These are phyloP conservation scores for Chondrus crispus DNA, from an alignment of 23 red algal species.

Conservation along the genomic window DNA sequence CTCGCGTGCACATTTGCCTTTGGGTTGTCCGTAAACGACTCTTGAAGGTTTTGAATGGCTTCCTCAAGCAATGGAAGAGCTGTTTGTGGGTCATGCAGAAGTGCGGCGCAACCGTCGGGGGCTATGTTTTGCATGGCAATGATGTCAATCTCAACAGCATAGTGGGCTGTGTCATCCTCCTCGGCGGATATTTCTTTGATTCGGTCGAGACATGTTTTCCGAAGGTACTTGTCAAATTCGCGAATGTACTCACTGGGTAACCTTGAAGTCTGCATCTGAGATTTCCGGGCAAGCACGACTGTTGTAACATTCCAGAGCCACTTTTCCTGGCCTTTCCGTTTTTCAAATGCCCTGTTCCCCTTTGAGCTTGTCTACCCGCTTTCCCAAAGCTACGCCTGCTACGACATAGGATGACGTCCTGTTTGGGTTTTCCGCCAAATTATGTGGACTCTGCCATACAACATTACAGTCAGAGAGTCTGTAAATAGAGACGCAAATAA, in stretches of 20 bases:
- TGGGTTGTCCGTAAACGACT: conserved; percentile 49
- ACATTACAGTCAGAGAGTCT: too few relatives aligned
- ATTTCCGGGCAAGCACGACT: too few relatives aligned
- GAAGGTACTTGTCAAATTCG: conserved; percentile 49
- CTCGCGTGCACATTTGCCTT: conserved; percentile 77
- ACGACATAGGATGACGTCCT: too few relatives aligned
- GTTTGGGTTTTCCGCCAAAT: too few relatives aligned
- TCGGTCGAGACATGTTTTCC: conserved; percentile 1
- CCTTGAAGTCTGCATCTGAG: not conserved
- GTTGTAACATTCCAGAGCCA: too few relatives aligned
- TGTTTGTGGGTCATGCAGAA: conserved; percentile 39
- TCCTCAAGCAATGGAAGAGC: conserved; percentile 60
- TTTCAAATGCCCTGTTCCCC: too few relatives aligned
- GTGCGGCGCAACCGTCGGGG: not conserved
- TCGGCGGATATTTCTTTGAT: conserved; percentile 35
- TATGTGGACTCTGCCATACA: too few relatives aligned
- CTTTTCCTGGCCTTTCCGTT: too few relatives aligned
- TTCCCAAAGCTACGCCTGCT: too few relatives aligned
- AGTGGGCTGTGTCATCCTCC: conserved; percentile 40
- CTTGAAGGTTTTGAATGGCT: conserved; percentile 30
- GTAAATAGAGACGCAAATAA: too few relatives aligned
- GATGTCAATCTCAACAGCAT: conserved; percentile 65
- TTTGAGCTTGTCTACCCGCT: too few relatives aligned
- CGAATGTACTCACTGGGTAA: conserved; percentile 41
- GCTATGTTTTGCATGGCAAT: conserved; percentile 26